Percentiles rank a stretch among this genome's conserved stretches.
These are phyloP conservation scores for Phytophthora multivora DNA, from an alignment of 352 stramenopile genomes.

Conservation along the genomic window DNA sequence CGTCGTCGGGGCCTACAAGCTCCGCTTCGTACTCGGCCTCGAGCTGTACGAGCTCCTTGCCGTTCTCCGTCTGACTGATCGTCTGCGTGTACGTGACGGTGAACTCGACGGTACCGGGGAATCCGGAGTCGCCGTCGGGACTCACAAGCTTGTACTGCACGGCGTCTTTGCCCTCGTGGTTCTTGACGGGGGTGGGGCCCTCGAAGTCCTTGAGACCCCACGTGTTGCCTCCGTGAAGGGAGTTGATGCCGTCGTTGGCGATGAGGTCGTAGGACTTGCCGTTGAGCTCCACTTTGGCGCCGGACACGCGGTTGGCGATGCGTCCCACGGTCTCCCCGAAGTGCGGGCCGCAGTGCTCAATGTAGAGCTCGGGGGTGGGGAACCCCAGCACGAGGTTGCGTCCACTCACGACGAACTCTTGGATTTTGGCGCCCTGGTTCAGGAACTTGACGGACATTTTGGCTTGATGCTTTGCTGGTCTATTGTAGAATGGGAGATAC, in stretches of 20 bases:
- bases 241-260: slow-evolving; percentile 33
- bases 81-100: slow-evolving; percentile 32
- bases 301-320: slow-evolving; percentile 30
- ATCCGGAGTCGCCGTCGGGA: slow-evolving; percentile 32
- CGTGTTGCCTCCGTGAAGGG: slow-evolving; percentile 33
- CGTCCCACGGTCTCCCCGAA: slow-evolving; percentile 34
- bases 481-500: slow-evolving; percentile 22
- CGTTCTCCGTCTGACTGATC: slow-evolving; percentile 25
- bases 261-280: slow-evolving; percentile 34
- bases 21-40: slow-evolving; percentile 30
- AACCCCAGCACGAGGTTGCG: slow-evolving; percentile 38
- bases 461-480: slow-evolving; percentile 8
- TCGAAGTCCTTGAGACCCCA: slow-evolving; percentile 33
- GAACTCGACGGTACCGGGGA: slow-evolving; percentile 27
- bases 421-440: slow-evolving; percentile 33
- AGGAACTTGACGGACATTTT: slow-evolving; percentile 34
- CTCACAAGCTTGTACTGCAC: slow-evolving; percentile 32
- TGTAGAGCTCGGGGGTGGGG: slow-evolving; percentile 34
- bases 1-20: slow-evolving; percentile 26
- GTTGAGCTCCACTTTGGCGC: slow-evolving; percentile 31
- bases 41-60: slow-evolving; percentile 31
- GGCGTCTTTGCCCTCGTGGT: slow-evolving; percentile 27
- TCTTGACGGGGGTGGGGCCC: slow-evolving; percentile 17
- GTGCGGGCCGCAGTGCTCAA: slow-evolving; percentile 28
- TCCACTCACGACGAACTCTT: slow-evolving; percentile 30